Evolutionary conservation across 1,139 yeast genomes (phyloP), one percentile per base, ranked within the genome.

Genomic region (Hyphopichia pseudoburtonii): DNA sequence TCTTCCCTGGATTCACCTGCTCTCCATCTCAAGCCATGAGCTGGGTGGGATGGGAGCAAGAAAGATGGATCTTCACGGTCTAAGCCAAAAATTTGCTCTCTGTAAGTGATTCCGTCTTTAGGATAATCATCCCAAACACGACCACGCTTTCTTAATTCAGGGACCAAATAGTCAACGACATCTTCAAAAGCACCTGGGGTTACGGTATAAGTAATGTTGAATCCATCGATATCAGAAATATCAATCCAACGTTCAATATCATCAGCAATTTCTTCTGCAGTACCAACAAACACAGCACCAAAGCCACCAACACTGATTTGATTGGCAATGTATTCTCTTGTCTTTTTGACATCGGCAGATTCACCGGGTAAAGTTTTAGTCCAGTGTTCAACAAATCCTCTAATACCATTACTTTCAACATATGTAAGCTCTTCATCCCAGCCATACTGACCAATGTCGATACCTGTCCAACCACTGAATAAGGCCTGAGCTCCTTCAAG

Each of bases 401-500:
- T 51, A 3, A 60, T 60, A 2, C 66, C 65, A 45, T 62, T 63
- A 35, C 53, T 50, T 22, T 57, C 60, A 17, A 52, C 60, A 19
- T 54, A 52, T 28, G 50, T 47, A 21, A 64, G 47, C 37, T 61
- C 67, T 35, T 63, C 58, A 21, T 60, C 64, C 37, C 47, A 42
- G 11, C 45, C 57, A 40, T 52, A 65, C 37, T 62, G 46, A 16
- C 56, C 52, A 24, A 66, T 51, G 40, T 66, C 70, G 34, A 63
- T 56, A 16, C 68, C 68, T 0, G 70, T 63, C 62, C 67, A 63
- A 4, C 67, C 67, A 33, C 67, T 54, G 34, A 65, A 55, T 33
- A 65, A 54, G 2, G 68, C 70, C 36, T 64, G 63, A n/a, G 69
- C 62, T 14, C 73, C 72, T 35, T 65, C 69, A 4, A 54, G 35